Evolutionary conservation across 2,329 filamentous ascomycete species (phyloP), one percentile per base, ranked within the genome.

Genomic region (Fusarium agapanthi): DNA sequence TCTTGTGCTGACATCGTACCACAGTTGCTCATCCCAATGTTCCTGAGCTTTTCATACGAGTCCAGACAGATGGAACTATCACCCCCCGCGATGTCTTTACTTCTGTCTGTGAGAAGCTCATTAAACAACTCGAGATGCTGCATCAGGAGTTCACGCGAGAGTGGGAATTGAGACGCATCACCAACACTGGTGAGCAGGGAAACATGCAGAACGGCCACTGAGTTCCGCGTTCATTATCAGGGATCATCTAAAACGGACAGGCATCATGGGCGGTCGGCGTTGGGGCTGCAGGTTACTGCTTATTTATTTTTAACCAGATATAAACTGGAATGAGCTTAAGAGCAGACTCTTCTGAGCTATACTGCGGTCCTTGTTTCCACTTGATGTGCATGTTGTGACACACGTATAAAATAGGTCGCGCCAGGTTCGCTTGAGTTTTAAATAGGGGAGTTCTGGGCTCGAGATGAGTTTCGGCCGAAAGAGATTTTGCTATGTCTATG

Each of bases 101-200:
- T 61, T 88, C 91, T 57, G 91, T 92, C 45, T 97, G 93, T 84
- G 90, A 93, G 81, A 92, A 95, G 74, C 87, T 98, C 50, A 93
- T 99, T 71, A 88, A 90, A 66, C 92, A 97, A 74, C 89, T 97
- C 61, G 92, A 92, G 62, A 91, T 91, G 73, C 86, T 99, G 66
- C 92, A 92, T 71, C 90, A 93, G 73, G 94, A 97, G 80, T 97
- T 98, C 81, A 97, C 93, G 26, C 95, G 95, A 79, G 95, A 98
- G 83, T 96, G 91, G 84, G 94, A 97, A 83, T 84, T 97, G 76
- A 91, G 94, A 78, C 95, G 95, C 83, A 95, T 97, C 88, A 93
- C 92, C 67, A 89, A 89, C 48, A 90, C 89, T 28, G 88, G 89
- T 57, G 89, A 91, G 71, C 86, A 88, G 77, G 86, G 83, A 63